Evolutionary conservation across 2,329 filamentous ascomycete species (phyloP).

Genomic region (Chalara sp.): DNA sequence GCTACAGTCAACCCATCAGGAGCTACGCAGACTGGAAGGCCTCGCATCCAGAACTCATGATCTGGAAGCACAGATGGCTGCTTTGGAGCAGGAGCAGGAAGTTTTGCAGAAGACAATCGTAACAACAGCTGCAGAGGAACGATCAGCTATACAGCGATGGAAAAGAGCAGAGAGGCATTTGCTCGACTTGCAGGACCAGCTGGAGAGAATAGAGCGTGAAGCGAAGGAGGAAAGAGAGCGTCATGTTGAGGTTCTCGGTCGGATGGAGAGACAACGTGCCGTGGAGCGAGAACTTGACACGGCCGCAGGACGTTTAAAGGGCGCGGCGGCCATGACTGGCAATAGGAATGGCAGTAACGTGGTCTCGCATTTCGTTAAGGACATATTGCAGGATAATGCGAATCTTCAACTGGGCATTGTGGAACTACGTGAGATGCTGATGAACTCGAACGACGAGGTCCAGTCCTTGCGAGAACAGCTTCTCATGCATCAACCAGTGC

Average conservation of each 20-base stretch:
- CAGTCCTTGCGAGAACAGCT: conserved; percentile 80
- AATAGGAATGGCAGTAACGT: conserved; percentile 58
- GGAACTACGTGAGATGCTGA: conserved; percentile 83
- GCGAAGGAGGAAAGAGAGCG: conserved; percentile 72
- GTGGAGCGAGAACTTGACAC: conserved; percentile 78
- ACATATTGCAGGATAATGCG: conserved; percentile 91
- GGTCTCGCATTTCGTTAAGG: conserved; percentile 93
- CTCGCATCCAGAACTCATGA: conserved; percentile 69
- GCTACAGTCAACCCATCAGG: conserved; percentile 69
- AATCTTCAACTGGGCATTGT: conserved; percentile 88
- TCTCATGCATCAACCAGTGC: conserved; percentile 66
- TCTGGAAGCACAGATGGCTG: conserved; percentile 72
- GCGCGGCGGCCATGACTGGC: conserved; percentile 58
- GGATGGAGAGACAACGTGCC: conserved; percentile 76
- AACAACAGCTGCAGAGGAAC: conserved; percentile 66
- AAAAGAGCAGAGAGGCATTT: conserved; percentile 77
- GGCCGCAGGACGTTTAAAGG: conserved; percentile 74
- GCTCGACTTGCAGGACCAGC: conserved; percentile 72
- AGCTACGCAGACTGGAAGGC: conserved; percentile 66
- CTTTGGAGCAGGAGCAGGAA: conserved; percentile 77
- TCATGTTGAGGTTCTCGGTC: conserved; percentile 71
- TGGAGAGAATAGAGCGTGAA: conserved; percentile 84
- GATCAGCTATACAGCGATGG: conserved; percentile 75
- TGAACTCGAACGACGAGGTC: conserved; percentile 90
- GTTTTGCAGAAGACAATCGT: conserved; percentile 61